Base-by-base conservation (phyloP, 169 alveolate species). In the Eimeria sp. region DNA sequence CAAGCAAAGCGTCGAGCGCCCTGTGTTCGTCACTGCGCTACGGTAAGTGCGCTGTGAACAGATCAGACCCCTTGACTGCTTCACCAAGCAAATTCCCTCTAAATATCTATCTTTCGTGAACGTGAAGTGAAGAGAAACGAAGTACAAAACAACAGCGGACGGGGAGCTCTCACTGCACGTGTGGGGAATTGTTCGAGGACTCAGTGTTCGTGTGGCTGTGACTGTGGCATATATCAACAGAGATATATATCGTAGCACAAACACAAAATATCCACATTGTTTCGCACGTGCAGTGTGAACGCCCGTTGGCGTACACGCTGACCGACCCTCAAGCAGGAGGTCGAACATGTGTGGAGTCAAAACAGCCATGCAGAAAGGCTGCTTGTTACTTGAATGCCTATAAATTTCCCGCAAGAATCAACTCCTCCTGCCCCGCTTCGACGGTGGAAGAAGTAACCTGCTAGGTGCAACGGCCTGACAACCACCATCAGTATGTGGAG, bases 61-160 rank as follows among this genome's bases (percentile, higher is more conserved):
- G 51, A 34, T 0, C n/a, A 34, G 65, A 47, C 43, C 89, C 43
- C 89, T 34, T 51, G 25, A 40, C 67, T 47, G 14, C 89, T 78
- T n/a, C 65, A 20, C 70, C 89, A 80, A 80, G 72, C 67, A 45
- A 49, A 80, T 80, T 51, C 84, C 58, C 84, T 34, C 58, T 30
- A 73, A 22, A n/a, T 14, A 73, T 22, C 7, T 22, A 20, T 73
- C 47, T 34, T 27, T 70, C 27, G 27, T 40, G 84, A 40, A 34
- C 9, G 25, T 65, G 16, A 65, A 65, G 45, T 65, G 76, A 65
- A 65, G 45, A n/a, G 27, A 22, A 22, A 57, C 30, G 30, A 73
- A 73, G 11, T 73, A 22, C 84, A 22, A 73, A 73, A 73, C 84
- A 40, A 70, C 14, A 27, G 80, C 80, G 10, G 30, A 73, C 84